Base-by-base conservation (phyloP, 1,139 yeast species). In the Pichia inconspicua region DNA sequence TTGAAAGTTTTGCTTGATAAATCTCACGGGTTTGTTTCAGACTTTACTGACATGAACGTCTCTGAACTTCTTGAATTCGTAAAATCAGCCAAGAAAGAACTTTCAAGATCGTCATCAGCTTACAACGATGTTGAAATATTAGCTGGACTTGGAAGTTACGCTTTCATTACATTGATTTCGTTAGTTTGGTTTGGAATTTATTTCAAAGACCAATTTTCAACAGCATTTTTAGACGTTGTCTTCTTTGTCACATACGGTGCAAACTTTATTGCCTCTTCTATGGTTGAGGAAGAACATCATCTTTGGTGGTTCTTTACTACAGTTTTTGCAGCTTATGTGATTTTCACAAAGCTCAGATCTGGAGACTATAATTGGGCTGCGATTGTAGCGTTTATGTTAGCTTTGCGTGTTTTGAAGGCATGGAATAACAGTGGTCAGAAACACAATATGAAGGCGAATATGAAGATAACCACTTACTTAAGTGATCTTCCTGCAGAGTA, bases 251-350 rank as follows among this genome's bases (percentile, higher is more conserved):
- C 71, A 0, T 82, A 80, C 58, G 72, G 84, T 0, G 54, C 72
- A 1, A 78, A 83, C 43, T 82, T 84, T 63, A 87, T 88, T 69
- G 97, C 95, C 0, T 86, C 96, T 37, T 87, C 96, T 27, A 72
- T 89, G 54, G 85, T 92, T n/a, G 99, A 92, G 59, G 99, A 92
- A 63, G 99, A 92, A 60, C 96, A 92, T 61, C 97, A 89, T 62
- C 67, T 89, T 15, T 92, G 99, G 99, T 92, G 95, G 86, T 84
- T 92, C 75, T 70, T 81, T 17, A 68, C 78, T 0, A 66, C 78
- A 0, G 45, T 72, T 17, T 43, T 61, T 55, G 15, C 51, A 49
- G 25, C 48, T 40, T 25, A 62, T 47, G 39, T 62, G 54, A 41
- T 54, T 4, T 6, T 48, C 7, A 12, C 44, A 28, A 46, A 42